Evolutionary conservation across 2,329 filamentous ascomycete species (phyloP).

Genomic region (Davidsoniella australis): DNA sequence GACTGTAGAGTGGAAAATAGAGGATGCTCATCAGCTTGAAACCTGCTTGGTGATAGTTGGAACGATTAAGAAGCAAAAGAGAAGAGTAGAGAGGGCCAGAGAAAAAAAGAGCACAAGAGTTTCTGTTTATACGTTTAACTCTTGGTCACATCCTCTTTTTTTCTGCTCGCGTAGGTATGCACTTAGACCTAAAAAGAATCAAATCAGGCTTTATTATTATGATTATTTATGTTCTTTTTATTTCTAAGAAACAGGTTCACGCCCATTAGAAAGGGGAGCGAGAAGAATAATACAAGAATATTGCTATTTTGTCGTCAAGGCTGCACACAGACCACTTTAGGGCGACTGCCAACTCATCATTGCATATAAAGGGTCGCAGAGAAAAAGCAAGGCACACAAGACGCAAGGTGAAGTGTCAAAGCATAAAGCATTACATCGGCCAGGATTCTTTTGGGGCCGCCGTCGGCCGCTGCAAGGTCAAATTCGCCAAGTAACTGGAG

Average conservation of each 20-base stretch:
- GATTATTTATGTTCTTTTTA: too few relatives aligned
- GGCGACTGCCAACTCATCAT: constrained; percentile 27
- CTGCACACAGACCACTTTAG: constrained; percentile 26
- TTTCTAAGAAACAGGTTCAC: too few relatives aligned
- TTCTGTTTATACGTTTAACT: constrained; percentile 13
- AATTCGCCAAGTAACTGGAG: too few relatives aligned
- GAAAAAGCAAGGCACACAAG: constrained; percentile 9
- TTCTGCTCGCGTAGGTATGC: not conserved
- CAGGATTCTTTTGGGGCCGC: not conserved
- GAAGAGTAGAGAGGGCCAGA: constrained; percentile 13
- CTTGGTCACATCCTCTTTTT: not conserved
- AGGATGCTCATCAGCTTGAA: not conserved
- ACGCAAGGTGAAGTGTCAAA: constrained; percentile 1
- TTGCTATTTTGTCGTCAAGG: constrained; percentile 10
- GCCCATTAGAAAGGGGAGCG: too few relatives aligned
- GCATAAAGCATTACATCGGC: not conserved
- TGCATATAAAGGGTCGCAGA: constrained; percentile 40
- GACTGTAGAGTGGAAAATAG: not conserved
- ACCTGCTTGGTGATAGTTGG: not conserved
- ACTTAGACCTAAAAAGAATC: constrained; percentile 1
- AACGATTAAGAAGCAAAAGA: not conserved
- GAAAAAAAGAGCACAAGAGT: constrained; percentile 4
- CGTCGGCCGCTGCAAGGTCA: not conserved
- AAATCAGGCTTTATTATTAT: not conserved
- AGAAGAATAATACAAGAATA: too few relatives aligned